Evolutionary conservation across 2,329 filamentous ascomycete genomes (phyloP).

Genomic region (Pseudogymnoascus sp.): DNA sequence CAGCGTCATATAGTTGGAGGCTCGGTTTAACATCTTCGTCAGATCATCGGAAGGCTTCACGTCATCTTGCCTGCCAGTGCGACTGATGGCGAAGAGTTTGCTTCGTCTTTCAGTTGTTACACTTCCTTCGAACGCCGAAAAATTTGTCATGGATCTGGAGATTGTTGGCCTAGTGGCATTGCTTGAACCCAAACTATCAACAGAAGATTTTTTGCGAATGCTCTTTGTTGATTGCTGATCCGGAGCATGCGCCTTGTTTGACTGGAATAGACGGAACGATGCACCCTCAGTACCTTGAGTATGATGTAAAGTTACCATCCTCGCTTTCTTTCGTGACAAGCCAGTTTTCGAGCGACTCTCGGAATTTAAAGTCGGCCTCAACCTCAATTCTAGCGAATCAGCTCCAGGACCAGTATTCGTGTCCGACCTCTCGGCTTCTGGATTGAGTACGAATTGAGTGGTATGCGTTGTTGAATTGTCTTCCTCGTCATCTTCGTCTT

Average conservation of each 20-base stretch:
- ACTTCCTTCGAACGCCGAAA: slow-evolving; percentile 18
- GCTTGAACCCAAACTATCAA: slow-evolving; percentile 26
- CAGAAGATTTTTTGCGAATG: slow-evolving; percentile 25
- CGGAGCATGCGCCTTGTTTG: slow-evolving; percentile 24
- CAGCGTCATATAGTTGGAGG: slow-evolving; percentile 96
- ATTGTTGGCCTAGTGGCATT: slow-evolving; percentile 21
- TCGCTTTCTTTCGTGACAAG: slow-evolving; percentile 9
- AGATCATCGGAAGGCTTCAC: slow-evolving; percentile 76
- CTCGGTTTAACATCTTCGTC: slow-evolving; percentile 91
- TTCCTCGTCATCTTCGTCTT: slow-evolving; percentile 24
- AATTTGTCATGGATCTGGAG: slow-evolving; percentile 20
- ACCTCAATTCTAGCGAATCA: slow-evolving; percentile 67
- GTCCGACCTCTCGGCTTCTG: slow-evolving; percentile 37
- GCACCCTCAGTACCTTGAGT: slow-evolving; percentile 26
- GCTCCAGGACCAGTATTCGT: slow-evolving; percentile 37
- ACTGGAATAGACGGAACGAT: slow-evolving; percentile 38
- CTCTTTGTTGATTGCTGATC: slow-evolving; percentile 18
- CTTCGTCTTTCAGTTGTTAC: slow-evolving; percentile 27
- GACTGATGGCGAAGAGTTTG: slow-evolving; percentile 48
- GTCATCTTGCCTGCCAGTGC: slow-evolving; percentile 44
- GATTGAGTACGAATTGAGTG: background rate
- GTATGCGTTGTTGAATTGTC: slow-evolving; percentile 25
- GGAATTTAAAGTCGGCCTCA: slow-evolving; percentile 73
- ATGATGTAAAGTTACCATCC: slow-evolving; percentile 22
- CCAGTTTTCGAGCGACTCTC: slow-evolving; percentile 29